Percentiles rank a stretch among this genome's conserved stretches.
phyloP scores from a whole-genome alignment of 495 filamentous ascomycete species.

The Penicillium alfredii region DNA sequence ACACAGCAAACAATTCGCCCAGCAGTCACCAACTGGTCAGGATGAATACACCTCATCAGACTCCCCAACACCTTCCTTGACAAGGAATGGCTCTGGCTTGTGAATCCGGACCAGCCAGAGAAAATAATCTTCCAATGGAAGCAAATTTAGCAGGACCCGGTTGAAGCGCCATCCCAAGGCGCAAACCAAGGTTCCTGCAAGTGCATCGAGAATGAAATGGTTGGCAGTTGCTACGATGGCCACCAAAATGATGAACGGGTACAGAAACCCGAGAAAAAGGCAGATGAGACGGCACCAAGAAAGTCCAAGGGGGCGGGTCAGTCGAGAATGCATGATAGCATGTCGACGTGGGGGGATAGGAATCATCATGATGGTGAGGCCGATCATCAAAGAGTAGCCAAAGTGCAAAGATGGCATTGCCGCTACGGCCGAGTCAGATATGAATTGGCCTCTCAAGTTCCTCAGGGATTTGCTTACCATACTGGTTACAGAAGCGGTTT shows the following conservation, averaged over 20 bases:
- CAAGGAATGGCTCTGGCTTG: conserved; percentile 45
- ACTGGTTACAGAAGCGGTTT: conserved; percentile 63
- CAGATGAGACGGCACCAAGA: conserved; percentile 44
- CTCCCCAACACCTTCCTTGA: conserved; percentile 13
- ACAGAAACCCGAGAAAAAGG: conserved; percentile 50
- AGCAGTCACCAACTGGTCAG: too few relatives aligned
- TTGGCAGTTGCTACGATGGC: conserved; percentile 71
- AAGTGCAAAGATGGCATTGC: conserved; percentile 81
- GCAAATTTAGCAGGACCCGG: conserved; percentile 50
- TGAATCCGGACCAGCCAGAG: conserved; percentile 56
- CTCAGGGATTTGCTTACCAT: conserved; percentile 34
- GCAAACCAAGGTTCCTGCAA: conserved; percentile 58
- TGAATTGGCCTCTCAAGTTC: background rate
- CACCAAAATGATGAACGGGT: conserved; percentile 58
- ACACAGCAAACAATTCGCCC: too few relatives aligned
- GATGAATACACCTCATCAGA: conserved; percentile 16
- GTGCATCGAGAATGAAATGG: conserved; percentile 66
- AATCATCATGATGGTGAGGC: conserved; percentile 57
- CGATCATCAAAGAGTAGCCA: conserved; percentile 71
- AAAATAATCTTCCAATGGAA: conserved; percentile 60
- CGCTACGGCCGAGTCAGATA: conserved; percentile 34
- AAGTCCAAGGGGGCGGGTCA: conserved; percentile 18
- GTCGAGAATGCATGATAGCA: conserved; percentile 14
- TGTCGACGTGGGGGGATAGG: conserved; percentile 38
- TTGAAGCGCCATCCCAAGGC: conserved; percentile 54